Conservation (phyloP, 352 stramenopile genomes). For the Aphanomyces stellatus region DNA sequence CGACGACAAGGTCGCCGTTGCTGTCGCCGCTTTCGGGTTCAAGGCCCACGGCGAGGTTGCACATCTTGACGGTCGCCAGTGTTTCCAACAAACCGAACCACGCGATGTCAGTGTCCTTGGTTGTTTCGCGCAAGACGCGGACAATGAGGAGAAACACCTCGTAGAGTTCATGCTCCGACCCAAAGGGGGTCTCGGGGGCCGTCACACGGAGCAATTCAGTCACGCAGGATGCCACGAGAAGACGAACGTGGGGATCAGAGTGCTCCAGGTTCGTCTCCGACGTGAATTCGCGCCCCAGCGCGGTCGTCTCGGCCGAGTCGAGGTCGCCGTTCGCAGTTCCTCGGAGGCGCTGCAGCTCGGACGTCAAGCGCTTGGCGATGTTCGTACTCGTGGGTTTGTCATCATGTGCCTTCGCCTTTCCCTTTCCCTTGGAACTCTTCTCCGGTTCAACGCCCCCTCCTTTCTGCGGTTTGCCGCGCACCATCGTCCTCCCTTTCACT, state of each 20-base stretch:
- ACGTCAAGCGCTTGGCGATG: not conserved
- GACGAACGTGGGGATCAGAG: conserved; percentile 40
- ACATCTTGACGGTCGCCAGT: conserved; percentile 48
- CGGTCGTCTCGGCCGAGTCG: not conserved
- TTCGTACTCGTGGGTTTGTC: not conserved
- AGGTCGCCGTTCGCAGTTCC: conserved; percentile 4
- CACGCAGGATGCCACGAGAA: conserved; percentile 59
- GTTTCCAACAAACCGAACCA: conserved; percentile 46
- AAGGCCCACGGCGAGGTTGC: conserved; percentile 40
- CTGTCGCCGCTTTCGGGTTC: conserved; percentile 15
- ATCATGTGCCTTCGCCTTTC: not conserved
- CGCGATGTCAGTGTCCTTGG: conserved; percentile 15
- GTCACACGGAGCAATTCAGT: conserved; percentile 62
- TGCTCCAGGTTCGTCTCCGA: conserved; percentile 26
- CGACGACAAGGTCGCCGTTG: conserved; percentile 38
- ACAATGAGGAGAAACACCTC: conserved; percentile 62
- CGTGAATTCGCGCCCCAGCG: conserved; percentile 11
- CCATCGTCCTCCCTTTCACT: not conserved
- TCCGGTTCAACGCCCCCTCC: not conserved
- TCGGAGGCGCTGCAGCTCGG: conserved; percentile 11
- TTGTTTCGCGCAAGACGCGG: conserved; percentile 14
- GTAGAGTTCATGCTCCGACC: conserved; percentile 56
- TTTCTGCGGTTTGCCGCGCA: not conserved
- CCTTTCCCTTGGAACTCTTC: not conserved
- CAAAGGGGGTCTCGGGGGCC: conserved; percentile 55